Conservation (phyloP, 2,329 filamentous ascomycete genomes). For the Epichloe coenophiala region DNA sequence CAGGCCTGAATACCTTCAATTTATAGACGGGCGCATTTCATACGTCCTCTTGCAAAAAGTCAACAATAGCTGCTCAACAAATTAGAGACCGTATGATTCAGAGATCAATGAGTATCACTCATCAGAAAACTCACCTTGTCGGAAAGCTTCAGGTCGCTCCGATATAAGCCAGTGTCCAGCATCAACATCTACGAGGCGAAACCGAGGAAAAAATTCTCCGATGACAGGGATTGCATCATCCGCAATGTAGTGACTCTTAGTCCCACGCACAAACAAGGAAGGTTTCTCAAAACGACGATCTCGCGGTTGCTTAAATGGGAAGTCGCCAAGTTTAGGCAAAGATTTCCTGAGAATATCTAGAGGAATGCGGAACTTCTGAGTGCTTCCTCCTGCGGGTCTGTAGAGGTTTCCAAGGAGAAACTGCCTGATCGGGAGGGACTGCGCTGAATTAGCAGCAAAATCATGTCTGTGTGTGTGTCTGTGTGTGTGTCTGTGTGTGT, state of each 20-base stretch:
- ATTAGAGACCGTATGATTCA: not conserved
- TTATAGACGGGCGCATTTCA: not conserved
- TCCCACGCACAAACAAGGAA: slow-evolving; percentile 69
- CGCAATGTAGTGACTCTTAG: slow-evolving; percentile 62
- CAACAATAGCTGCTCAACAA: slow-evolving; percentile 1
- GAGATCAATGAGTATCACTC: not conserved
- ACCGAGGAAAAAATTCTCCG: slow-evolving; percentile 70
- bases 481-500: no score
- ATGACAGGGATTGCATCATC: slow-evolving; percentile 71
- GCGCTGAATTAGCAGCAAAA: not conserved
- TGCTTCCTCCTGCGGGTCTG: slow-evolving; percentile 34
- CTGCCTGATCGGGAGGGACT: slow-evolving; percentile 64
- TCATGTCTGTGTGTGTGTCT: not conserved
- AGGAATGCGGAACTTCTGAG: slow-evolving; percentile 66
- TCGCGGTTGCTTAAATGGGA: slow-evolving; percentile 69
- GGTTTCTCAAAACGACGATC: slow-evolving; percentile 57
- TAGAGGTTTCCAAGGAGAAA: slow-evolving; percentile 83
- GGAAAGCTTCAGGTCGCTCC: slow-evolving; percentile 72
- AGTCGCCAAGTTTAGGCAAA: slow-evolving; percentile 70
- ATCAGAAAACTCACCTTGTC: slow-evolving; percentile 38
- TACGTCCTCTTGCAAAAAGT: not conserved
- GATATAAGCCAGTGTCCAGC: slow-evolving; percentile 81
- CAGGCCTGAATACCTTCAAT: no score
- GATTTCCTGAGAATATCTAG: slow-evolving; percentile 53
- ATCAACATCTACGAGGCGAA: slow-evolving; percentile 60